Percentiles rank a stretch among this genome's conserved stretches.
phyloP scores from a whole-genome alignment of 257 asterid genomes.

The Petunia secreta region DNA sequence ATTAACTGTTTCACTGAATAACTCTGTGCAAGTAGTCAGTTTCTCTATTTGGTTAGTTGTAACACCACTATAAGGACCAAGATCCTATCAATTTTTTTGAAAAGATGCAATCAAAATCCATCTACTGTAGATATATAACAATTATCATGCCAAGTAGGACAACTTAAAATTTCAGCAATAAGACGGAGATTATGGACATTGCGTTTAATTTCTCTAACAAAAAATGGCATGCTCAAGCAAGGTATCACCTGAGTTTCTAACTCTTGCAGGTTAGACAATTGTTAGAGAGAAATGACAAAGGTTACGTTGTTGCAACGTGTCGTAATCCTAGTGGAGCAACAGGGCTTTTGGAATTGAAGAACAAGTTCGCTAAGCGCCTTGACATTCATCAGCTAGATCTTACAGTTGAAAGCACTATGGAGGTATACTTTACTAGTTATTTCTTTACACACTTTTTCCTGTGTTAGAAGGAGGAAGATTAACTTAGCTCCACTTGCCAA shows the following conservation, averaged over 20 bases:
- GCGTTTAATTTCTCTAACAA: neutral
- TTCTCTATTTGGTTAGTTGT: neutral
- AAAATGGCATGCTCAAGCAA: neutral
- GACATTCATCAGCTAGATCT: conserved; percentile 82
- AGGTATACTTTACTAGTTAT: conserved; percentile 48
- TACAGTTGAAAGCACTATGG: conserved; percentile 74
- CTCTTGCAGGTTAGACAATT: conserved; percentile 70
- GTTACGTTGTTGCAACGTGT: conserved; percentile 83
- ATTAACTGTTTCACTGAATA: neutral
- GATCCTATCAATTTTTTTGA: neutral
- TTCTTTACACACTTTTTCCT: neutral
- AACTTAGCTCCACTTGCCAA: conserved; percentile 3
- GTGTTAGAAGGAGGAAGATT: neutral
- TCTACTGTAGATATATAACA: neutral
- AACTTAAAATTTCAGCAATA: neutral
- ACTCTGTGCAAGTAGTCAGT: neutral
- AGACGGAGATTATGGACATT: neutral
- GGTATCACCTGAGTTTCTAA: neutral
- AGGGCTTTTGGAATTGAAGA: conserved; percentile 70
- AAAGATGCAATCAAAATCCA: conserved; percentile 17
- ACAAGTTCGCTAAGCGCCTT: conserved; percentile 66
- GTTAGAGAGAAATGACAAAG: conserved; percentile 65
- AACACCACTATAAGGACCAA: neutral
- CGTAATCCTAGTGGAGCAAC: conserved; percentile 74
- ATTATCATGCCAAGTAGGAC: neutral